phyloP scores from a whole-genome alignment of 371 early-diverging fungal species.

The Mucor piriformis region DNA sequence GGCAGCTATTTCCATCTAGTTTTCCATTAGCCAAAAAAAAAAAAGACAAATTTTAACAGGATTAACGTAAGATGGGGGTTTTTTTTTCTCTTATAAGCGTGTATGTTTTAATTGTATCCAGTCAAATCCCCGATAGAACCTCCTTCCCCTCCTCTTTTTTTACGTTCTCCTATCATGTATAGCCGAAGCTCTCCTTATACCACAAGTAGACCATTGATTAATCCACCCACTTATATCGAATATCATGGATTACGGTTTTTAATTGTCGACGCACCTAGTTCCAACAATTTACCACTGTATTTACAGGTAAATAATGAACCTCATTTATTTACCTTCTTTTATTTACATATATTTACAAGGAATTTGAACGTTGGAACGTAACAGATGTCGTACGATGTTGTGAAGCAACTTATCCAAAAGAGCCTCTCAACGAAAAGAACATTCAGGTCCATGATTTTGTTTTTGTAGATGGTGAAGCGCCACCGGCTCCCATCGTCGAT shows the following conservation, averaged over 20 bases:
- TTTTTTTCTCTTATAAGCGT: no score
- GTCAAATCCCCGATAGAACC: conserved; percentile 13
- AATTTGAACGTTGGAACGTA: conserved; percentile 66
- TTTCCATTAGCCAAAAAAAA: not conserved
- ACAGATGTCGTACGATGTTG: conserved; percentile 91
- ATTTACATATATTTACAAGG: conserved; percentile 8
- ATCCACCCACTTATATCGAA: conserved; percentile 55
- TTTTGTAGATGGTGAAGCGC: conserved; percentile 87
- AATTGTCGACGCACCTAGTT: conserved; percentile 58
- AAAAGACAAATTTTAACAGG: not conserved
- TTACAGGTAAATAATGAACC: conserved; percentile 44
- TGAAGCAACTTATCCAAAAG: conserved; percentile 86
- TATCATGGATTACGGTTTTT: conserved; percentile 47
- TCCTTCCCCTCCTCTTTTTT: not conserved
- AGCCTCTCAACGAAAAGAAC: conserved; percentile 60
- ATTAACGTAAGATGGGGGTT: not conserved
- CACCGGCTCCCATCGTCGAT: conserved; percentile 72
- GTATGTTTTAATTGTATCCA: conserved; percentile 1
- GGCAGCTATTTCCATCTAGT: not conserved
- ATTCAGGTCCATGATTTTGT: conserved; percentile 87
- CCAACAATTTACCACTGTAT: conserved; percentile 52
- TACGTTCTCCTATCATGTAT: conserved; percentile 21
- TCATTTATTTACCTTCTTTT: no score
- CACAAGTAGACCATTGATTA: conserved; percentile 41
- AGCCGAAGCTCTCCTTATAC: conserved; percentile 20